Evolutionary conservation across 805 yeast species (phyloP).

Genomic region (Diddensiella santjacobensis): DNA sequence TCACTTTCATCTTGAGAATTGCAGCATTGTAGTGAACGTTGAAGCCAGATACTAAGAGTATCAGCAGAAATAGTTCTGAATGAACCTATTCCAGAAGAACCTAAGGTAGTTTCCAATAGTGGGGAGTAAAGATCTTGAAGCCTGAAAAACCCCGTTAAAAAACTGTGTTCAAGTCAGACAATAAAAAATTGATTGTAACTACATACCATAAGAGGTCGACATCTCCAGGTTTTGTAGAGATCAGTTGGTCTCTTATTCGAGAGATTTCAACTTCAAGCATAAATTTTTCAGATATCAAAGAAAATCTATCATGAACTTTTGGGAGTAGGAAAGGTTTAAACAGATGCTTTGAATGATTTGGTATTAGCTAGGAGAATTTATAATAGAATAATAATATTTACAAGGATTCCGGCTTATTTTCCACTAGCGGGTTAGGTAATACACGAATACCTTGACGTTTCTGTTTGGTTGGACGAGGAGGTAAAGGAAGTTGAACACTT

Average conservation of each 20-base stretch:
- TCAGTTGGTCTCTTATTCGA: constrained; percentile 13
- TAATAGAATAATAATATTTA: too few species aligned
- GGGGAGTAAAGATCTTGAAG: constrained; percentile 26
- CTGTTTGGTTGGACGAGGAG: constrained; percentile 1
- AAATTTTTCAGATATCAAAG: background rate
- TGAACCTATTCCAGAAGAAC: constrained; percentile 36
- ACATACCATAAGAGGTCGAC: constrained; percentile 18
- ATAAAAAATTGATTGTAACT: background rate
- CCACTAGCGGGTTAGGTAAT: constrained; percentile 18
- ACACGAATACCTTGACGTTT: constrained; percentile 17
- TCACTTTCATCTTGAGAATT: constrained; percentile 10
- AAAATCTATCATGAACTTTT: background rate
- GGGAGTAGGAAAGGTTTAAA: background rate
- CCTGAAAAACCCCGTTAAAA: constrained; percentile 13
- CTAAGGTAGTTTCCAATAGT: constrained; percentile 34
- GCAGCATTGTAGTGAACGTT: constrained; percentile 47
- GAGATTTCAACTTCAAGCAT: background rate
- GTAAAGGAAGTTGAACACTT: constrained; percentile 9
- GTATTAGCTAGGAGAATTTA: too few species aligned
- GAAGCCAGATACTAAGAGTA: constrained; percentile 60
- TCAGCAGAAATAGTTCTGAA: constrained; percentile 51
- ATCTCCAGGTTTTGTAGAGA: constrained; percentile 19
- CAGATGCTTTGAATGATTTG: background rate
- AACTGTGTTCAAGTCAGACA: background rate
- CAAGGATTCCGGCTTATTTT: background rate